A percentile compares a stretch with the other conserved stretches of the same genome.
These are phyloP conservation scores for Pestalotiopsis sp. DNA, from an alignment of 2,329 filamentous ascomycete genomes.

Conservation along the genomic window DNA sequence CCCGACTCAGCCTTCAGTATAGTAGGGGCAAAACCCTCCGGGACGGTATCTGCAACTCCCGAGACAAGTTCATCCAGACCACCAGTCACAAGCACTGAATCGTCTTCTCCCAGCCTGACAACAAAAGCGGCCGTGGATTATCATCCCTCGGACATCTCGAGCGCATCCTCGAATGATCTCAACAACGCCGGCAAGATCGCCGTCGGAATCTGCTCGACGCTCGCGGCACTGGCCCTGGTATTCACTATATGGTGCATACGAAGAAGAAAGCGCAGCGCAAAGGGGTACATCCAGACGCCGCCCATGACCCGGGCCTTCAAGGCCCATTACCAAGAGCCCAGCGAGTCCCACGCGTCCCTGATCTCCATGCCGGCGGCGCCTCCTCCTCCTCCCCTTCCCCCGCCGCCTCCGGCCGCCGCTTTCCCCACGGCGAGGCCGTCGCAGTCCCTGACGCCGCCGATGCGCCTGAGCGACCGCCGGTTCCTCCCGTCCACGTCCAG, in stretches of 20 bases:
- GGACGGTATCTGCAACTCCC: background rate
- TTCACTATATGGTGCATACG: conserved; percentile 39
- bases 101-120: background rate
- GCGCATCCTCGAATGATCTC: conserved; percentile 23
- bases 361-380: conserved; percentile 29
- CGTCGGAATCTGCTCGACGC: conserved; percentile 43
- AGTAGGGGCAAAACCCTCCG: background rate
- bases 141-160: background rate
- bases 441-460: conserved; percentile 41
- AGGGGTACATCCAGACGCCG: conserved; percentile 19
- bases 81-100: background rate
- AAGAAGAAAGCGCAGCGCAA: conserved; percentile 26
- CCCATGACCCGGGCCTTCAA: conserved; percentile 22
- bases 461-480: conserved; percentile 46
- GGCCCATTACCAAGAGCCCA: conserved; percentile 25
- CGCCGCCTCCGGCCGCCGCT: conserved; percentile 12
- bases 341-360: conserved; percentile 42
- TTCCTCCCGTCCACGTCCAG: conserved; percentile 40
- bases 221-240: conserved; percentile 39
- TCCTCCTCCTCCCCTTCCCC: conserved; percentile 20
- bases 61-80: background rate
- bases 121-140: background rate
- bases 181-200: conserved; percentile 44
- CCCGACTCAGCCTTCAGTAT: background rate
- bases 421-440: conserved; percentile 28